Percentiles rank a stretch among this genome's conserved stretches.
Evolutionary conservation across 2,329 filamentous ascomycete species (phyloP).

Genomic region (Fusarium compactum): DNA sequence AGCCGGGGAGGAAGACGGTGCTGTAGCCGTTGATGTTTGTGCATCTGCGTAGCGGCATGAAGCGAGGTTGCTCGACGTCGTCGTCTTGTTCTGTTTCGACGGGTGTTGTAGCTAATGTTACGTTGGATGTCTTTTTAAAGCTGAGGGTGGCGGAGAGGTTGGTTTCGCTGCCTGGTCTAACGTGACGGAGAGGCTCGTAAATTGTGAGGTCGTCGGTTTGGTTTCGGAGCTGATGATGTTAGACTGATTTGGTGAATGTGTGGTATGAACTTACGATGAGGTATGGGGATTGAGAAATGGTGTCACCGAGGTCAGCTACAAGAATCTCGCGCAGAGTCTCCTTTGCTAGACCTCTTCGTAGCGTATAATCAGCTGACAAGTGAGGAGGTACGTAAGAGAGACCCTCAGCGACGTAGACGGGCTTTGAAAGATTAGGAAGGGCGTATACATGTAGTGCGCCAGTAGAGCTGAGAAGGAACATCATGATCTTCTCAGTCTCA

Average conservation of each 20-base stretch:
- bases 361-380: constrained; percentile 76
- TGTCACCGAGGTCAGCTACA: constrained; percentile 86
- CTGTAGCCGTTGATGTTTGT: constrained; percentile 80
- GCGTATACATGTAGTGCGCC: constrained; percentile 83
- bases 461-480: constrained; percentile 82
- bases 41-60: constrained; percentile 68
- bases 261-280: constrained; percentile 73
- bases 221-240: constrained; percentile 73
- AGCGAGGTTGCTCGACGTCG: constrained; percentile 59
- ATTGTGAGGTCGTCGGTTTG: constrained; percentile 84
- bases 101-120: constrained; percentile 71
- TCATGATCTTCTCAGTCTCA: constrained; percentile 66
- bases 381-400: constrained; percentile 82
- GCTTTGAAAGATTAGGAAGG: constrained; percentile 77
- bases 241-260: background rate
- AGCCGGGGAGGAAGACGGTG: constrained; percentile 84
- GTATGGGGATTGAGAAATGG: constrained; percentile 76
- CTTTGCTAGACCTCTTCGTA: constrained; percentile 76
- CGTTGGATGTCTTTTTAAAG: constrained; percentile 81
- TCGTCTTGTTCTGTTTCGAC: constrained; percentile 64
- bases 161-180: constrained; percentile 52
- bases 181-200: constrained; percentile 80
- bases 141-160: constrained; percentile 69
- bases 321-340: constrained; percentile 83
- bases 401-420: constrained; percentile 80